Percentiles rank a stretch among this genome's conserved stretches.
Evolutionary conservation across 441 rosid genomes (phyloP).

Genomic region (Melastoma candidum): DNA sequence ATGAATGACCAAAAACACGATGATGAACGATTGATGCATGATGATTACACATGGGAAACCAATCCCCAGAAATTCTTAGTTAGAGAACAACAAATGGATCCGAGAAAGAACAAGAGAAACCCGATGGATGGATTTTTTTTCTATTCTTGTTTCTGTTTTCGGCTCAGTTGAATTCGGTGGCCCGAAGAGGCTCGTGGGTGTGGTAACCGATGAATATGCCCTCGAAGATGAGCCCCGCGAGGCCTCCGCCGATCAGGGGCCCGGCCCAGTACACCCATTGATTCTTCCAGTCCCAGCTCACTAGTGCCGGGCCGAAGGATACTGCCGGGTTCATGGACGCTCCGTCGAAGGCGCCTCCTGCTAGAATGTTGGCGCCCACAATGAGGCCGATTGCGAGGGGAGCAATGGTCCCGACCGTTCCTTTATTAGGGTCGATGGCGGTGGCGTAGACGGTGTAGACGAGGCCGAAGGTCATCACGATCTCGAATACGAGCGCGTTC

Average conservation of each 20-base stretch:
- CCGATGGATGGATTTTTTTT: neutral
- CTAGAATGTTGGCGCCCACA: slow-evolving; percentile 13
- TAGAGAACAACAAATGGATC: neutral
- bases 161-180: slow-evolving; percentile 2
- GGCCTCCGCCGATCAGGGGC: slow-evolving; percentile 7
- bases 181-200: slow-evolving; percentile 7
- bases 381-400: slow-evolving; percentile 9
- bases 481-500: no score
- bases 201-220: slow-evolving; percentile 9
- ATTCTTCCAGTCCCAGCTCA: no score
- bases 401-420: slow-evolving; percentile 6
- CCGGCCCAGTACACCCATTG: no score
- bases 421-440: slow-evolving; percentile 11
- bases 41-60: no score
- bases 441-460: slow-evolving; percentile 1
- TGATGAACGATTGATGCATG: no score
- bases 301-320: no score
- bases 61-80: neutral
- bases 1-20: no score
- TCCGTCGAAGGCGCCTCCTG: slow-evolving; percentile 12
- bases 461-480: no score
- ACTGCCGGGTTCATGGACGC: neutral
- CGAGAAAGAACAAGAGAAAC: slow-evolving; percentile 2
- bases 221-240: slow-evolving; percentile 9
- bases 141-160: no score